Evolutionary conservation across 2,329 filamentous ascomycete species (phyloP).

Genomic region (Colletotrichum tanaceti): DNA sequence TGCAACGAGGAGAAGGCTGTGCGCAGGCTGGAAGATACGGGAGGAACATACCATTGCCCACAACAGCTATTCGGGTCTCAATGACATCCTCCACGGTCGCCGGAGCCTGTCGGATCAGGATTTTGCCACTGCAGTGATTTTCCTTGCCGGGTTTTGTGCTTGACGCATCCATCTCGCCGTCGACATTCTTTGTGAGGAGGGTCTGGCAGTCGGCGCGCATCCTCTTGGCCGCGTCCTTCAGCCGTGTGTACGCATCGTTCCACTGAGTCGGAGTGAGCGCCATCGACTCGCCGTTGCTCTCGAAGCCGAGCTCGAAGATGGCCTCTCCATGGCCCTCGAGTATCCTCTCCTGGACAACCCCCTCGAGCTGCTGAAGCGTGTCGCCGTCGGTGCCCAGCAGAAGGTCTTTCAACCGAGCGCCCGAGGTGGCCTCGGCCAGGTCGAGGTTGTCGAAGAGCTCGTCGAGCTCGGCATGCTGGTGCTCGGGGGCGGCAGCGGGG

Average conservation of each 20-base stretch:
- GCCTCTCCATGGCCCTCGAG: constrained; percentile 89
- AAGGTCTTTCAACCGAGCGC: constrained; percentile 79
- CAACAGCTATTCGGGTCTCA: constrained; percentile 95
- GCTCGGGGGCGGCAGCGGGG: constrained; percentile 55
- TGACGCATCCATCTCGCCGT: constrained; percentile 78
- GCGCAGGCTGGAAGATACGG: not conserved
- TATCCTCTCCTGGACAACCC: constrained; percentile 75
- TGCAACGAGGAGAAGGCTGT: no score
- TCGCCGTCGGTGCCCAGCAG: constrained; percentile 74
- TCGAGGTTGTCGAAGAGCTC: constrained; percentile 93
- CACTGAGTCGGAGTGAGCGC: constrained; percentile 79
- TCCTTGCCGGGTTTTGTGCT: constrained; percentile 72
- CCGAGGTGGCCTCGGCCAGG: constrained; percentile 72
- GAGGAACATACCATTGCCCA: constrained; percentile 80
- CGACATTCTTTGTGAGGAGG: constrained; percentile 90
- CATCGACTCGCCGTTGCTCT: constrained; percentile 91
- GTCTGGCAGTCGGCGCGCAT: constrained; percentile 81
- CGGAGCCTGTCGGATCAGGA: constrained; percentile 83
- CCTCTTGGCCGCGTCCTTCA: constrained; percentile 73
- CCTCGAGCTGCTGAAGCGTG: constrained; percentile 70
- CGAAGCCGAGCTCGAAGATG: constrained; percentile 90
- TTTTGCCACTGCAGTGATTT: constrained; percentile 83
- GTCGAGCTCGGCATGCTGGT: constrained; percentile 85
- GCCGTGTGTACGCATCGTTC: constrained; percentile 74
- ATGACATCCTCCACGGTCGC: constrained; percentile 85